These are phyloP conservation scores for Polygonum maritimum DNA, from an alignment of 148 eudicot genomes.

Conservation along the genomic window DNA sequence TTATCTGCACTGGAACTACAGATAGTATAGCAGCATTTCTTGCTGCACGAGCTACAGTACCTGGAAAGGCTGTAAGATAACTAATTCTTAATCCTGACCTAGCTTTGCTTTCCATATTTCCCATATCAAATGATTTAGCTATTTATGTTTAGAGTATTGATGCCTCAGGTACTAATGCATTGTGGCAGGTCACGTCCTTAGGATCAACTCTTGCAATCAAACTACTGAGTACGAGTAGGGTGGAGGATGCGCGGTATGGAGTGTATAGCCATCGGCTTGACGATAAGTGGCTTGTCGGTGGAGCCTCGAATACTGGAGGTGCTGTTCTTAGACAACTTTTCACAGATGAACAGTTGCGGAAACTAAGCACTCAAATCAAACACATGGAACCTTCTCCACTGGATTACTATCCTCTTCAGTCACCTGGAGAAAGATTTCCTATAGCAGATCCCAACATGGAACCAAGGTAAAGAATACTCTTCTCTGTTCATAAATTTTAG, in stretches of 20 bases:
- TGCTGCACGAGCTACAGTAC: conserved; percentile 82
- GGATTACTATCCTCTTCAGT: conserved; percentile 78
- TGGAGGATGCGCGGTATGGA: conserved; percentile 90
- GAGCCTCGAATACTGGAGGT: conserved; percentile 98
- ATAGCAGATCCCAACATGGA: conserved; percentile 70
- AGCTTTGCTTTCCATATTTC: neutral
- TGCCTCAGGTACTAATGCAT: neutral
- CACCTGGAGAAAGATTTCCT: conserved; percentile 92
- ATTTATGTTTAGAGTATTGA: neutral
- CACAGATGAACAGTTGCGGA: conserved; percentile 64
- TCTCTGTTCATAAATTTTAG: neutral
- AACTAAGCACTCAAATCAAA: conserved; percentile 64
- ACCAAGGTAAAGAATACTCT: conserved; percentile 46
- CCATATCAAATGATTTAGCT: neutral
- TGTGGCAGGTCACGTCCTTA: conserved; percentile 72
- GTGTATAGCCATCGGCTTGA: conserved; percentile 92
- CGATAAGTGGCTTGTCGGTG: conserved; percentile 98
- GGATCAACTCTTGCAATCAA: conserved; percentile 99
- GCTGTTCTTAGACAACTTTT: conserved; percentile 72
- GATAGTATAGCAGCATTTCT: conserved; percentile 99
- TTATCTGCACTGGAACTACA: conserved; percentile 92
- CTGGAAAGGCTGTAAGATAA: conserved; percentile 81
- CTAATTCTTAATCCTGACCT: neutral
- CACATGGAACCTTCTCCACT: conserved; percentile 53
- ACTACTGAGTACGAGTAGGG: conserved; percentile 71